These are phyloP conservation scores for Cyathus striatus DNA, from an alignment of 768 basidiomycete species.

Conservation along the genomic window DNA sequence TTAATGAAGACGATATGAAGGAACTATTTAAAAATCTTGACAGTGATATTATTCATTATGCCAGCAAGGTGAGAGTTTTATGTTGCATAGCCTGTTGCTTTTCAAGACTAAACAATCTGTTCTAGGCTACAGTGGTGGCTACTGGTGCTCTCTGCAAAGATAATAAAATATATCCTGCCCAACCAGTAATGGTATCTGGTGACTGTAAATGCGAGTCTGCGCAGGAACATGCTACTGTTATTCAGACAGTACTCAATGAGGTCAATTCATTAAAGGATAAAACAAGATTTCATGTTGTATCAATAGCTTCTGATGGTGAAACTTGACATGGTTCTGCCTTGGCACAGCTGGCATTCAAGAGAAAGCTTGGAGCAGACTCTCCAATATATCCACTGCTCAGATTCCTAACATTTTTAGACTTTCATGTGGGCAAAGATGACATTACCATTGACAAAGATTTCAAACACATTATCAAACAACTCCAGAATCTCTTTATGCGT, in stretches of 20 bases:
- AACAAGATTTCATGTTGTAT: slow-evolving; percentile 13
- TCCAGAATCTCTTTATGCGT: slow-evolving; percentile 17
- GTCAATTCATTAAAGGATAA: slow-evolving; percentile 4
- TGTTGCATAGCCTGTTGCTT: no score
- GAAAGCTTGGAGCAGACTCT: slow-evolving; percentile 6
- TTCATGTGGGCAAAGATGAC: slow-evolving; percentile 21
- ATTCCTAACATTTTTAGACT: slow-evolving; percentile 13
- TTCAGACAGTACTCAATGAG: slow-evolving; percentile 7
- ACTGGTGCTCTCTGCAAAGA: no score
- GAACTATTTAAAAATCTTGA: no score
- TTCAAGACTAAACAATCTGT: no score
- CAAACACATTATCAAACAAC: slow-evolving; percentile 23
- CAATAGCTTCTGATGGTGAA: slow-evolving; percentile 19
- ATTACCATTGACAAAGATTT: slow-evolving; percentile 24
- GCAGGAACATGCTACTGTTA: no score
- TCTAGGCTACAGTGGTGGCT: no score
- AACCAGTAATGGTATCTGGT: no score
- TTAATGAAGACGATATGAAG: no score
- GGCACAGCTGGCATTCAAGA: slow-evolving; percentile 11
- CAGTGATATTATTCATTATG: no score
- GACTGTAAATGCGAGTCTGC: no score
- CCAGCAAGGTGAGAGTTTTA: no score
- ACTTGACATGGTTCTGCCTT: slow-evolving; percentile 14
- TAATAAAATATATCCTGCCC: no score
- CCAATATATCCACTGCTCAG: slow-evolving; percentile 12